Conservation (phyloP, 2,329 filamentous ascomycete species). For the Tolypocladium tropicale region DNA sequence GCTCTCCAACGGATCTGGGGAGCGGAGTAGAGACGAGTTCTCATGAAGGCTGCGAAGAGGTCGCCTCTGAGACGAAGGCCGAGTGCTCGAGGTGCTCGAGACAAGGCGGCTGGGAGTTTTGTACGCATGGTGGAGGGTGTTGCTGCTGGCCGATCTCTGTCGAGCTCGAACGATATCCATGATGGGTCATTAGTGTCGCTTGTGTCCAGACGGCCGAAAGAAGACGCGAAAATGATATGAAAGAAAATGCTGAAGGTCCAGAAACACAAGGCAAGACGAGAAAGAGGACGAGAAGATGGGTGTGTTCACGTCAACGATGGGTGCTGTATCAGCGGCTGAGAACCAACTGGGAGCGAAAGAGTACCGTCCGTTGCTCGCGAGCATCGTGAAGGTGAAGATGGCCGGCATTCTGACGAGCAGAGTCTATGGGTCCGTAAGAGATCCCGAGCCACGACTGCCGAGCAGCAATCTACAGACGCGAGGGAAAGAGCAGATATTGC, state of each 20-base stretch:
- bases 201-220: neutral
- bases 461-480: neutral
- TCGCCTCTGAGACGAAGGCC: conserved; percentile 19
- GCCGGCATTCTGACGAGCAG: neutral
- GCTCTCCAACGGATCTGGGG: conserved; percentile 46
- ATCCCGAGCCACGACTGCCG: neutral
- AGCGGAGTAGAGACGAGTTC: conserved; percentile 31
- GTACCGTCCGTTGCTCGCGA: neutral
- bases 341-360: neutral
- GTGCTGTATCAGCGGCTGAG: neutral
- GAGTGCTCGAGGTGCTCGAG: conserved; percentile 7
- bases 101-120: conserved; percentile 13
- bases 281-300: neutral
- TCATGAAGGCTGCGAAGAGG: conserved; percentile 34
- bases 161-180: conserved; percentile 19
- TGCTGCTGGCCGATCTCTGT: conserved; percentile 28
- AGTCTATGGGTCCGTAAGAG: neutral
- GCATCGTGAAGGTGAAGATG: neutral
- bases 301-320: neutral
- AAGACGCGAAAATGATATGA: conserved; percentile 2
- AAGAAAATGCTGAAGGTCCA: neutral
- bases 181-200: neutral
- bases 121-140: conserved; percentile 24
- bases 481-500: neutral
- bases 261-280: conserved; percentile 1